These are phyloP conservation scores for Cyberlindnera petersonii DNA, from an alignment of 805 yeast genomes.

Conservation along the genomic window DNA sequence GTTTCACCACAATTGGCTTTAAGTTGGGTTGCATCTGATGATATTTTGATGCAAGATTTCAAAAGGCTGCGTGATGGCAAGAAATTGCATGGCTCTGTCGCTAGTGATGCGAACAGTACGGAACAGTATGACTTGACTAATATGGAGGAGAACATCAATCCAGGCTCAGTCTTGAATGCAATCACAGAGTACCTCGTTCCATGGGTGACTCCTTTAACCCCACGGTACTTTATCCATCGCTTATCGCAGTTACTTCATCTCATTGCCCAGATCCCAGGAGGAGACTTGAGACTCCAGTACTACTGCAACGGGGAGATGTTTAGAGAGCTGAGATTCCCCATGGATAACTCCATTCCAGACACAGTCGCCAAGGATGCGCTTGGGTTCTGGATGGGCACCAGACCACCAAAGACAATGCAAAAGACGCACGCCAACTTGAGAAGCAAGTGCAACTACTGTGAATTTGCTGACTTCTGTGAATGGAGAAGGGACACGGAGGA, in stretches of 20 bases:
- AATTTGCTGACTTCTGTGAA: constrained; percentile 41
- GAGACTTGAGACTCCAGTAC: constrained; percentile 47
- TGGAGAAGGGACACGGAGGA: constrained; percentile 31
- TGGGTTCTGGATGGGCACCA: constrained; percentile 55
- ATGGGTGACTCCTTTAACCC: constrained; percentile 56
- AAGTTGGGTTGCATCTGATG: constrained; percentile 38
- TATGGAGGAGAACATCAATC: constrained; percentile 18
- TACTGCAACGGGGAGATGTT: constrained; percentile 43
- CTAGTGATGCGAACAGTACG: background rate
- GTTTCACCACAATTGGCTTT: constrained; percentile 40
- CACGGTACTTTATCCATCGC: constrained; percentile 53
- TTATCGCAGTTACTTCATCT: constrained; percentile 42
- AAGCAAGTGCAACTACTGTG: constrained; percentile 51
- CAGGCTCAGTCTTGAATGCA: background rate
- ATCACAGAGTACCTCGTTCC: constrained; percentile 28
- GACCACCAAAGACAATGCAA: constrained; percentile 44
- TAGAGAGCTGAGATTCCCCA: constrained; percentile 37
- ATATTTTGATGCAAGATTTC: constrained; percentile 33
- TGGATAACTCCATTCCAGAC: constrained; percentile 31
- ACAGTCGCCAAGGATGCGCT: constrained; percentile 33
- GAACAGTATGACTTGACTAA: constrained; percentile 19
- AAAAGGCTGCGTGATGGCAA: constrained; percentile 40
- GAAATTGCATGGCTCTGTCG: background rate
- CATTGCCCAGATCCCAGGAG: constrained; percentile 34
- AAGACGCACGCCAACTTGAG: constrained; percentile 32